Base-by-base conservation (phyloP, 345 rosid genomes). In the Excoecaria agallocha region DNA sequence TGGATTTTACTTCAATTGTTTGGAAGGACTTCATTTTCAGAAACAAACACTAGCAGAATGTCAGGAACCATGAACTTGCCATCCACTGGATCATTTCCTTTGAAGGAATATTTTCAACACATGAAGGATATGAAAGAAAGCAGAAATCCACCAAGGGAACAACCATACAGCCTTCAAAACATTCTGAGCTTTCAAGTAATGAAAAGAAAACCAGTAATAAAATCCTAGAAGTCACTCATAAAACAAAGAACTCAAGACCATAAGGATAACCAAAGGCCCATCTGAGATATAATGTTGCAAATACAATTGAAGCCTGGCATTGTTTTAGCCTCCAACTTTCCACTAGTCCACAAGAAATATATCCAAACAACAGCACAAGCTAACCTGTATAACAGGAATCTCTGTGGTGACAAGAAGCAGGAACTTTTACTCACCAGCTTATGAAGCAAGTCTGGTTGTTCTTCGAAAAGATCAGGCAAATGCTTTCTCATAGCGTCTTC, bases 391-490 rank as follows among this genome's bases (percentile, higher is more conserved):
- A 13, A 55, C 13, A 35, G 55, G 8, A 38, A 67, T 51, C 19
- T 25, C 66, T 8, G 69, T 25, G 6, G 51, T 52, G 71, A 24
- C 58, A 65, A 24, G 67, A 39, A 37, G 51, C 22, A 75, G 45
- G 55, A 71, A 80, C 35, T 48, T 83, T 66, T 22, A 81, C 92
- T 89, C 79, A 93, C 99, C 87, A 96, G 88, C 88, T 93, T 93
- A 84, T 96, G 99, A 82, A 96, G 90, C 81, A 96, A 84, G 81
- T 93, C 99, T 49, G 99, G 99, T 77, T 96, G 98, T 81, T 96
- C 99, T 72, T 93, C 98, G 56, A 96, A 96, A 58, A 96, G 97
- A 76, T 93, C 97, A 51, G 97, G 98, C 80, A 96, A 84, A 85
- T 84, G 85, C 87, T 87, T 93, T 84, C 83, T 93, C 99, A 96